Evolutionary conservation across 768 basidiomycete species (phyloP).

Genomic region (Mycena sanguinolenta): DNA sequence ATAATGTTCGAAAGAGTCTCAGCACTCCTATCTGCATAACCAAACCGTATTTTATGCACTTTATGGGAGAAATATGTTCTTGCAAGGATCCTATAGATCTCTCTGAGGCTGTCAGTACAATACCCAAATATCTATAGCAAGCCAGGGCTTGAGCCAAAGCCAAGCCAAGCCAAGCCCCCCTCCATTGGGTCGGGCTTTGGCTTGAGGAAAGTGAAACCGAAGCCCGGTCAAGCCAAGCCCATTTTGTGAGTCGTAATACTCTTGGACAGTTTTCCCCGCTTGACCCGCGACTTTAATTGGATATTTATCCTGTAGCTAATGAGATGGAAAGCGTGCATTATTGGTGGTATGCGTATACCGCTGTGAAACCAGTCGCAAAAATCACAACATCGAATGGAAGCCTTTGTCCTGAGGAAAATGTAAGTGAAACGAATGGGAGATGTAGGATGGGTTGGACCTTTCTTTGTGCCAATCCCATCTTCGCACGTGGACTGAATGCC

Average conservation of each 20-base stretch:
- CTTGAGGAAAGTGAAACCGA: no score
- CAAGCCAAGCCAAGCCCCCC: no score
- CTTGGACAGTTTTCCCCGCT: constrained; percentile 54
- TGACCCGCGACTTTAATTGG: constrained; percentile 58
- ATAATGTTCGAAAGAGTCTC: no score
- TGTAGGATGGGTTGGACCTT: background rate
- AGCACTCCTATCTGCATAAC: no score
- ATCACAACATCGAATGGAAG: constrained; percentile 70
- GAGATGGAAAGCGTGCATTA: background rate
- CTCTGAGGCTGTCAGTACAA: no score
- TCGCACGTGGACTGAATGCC: constrained; percentile 5
- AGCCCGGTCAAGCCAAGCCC: no score
- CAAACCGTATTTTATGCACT: no score
- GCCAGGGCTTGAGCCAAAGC: no score
- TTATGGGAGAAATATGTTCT: no score
- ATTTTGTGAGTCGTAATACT: constrained; percentile 62
- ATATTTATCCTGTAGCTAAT: constrained; percentile 49
- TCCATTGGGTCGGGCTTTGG: no score
- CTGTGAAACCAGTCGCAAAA: constrained; percentile 66
- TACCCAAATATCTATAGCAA: no score
- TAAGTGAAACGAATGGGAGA: background rate
- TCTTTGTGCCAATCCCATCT: constrained; percentile 13
- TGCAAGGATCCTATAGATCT: no score
- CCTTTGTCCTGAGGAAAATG: constrained; percentile 51
- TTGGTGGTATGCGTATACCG: constrained; percentile 51